Percentiles rank a stretch among this genome's conserved stretches.
Evolutionary conservation across 1,139 yeast genomes (phyloP).

Genomic region (Casaregolazyma lundiana): DNA sequence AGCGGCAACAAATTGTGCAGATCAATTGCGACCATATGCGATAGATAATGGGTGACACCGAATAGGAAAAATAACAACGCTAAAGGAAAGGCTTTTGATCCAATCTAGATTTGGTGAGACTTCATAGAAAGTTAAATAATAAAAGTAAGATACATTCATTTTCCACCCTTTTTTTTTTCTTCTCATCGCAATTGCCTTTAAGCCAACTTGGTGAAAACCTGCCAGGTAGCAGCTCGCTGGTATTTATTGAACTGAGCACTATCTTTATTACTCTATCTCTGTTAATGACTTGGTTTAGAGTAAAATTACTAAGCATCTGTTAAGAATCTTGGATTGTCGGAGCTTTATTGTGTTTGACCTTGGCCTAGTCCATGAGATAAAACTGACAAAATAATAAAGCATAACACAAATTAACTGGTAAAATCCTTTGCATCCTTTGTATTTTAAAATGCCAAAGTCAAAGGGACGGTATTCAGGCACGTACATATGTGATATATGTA

Average conservation of each 20-base stretch:
- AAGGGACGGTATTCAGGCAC: constrained; percentile 7
- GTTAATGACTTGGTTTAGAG: too few relatives aligned
- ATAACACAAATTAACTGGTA: too few relatives aligned
- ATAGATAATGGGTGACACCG: background rate
- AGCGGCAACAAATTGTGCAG: background rate
- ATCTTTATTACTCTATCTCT: too few relatives aligned
- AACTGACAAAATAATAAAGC: too few relatives aligned
- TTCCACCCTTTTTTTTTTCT: background rate
- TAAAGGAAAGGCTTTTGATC: background rate
- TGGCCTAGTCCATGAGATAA: too few relatives aligned
- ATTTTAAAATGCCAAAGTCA: constrained; percentile 6
- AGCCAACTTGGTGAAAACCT: too few relatives aligned
- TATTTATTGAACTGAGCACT: too few relatives aligned
- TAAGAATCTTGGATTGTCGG: too few relatives aligned
- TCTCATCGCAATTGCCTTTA: too few relatives aligned
- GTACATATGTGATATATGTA: constrained; percentile 15
- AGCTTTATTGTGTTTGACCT: background rate
- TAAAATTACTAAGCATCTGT: too few relatives aligned
- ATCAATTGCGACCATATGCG: background rate
- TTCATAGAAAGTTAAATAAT: background rate
- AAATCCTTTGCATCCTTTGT: background rate
- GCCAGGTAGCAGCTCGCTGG: too few relatives aligned
- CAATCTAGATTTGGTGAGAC: background rate
- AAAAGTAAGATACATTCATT: background rate
- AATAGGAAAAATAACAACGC: background rate